phyloP scores from a whole-genome alignment of 169 alveolate genomes.

The Plasmodium vivax region DNA sequence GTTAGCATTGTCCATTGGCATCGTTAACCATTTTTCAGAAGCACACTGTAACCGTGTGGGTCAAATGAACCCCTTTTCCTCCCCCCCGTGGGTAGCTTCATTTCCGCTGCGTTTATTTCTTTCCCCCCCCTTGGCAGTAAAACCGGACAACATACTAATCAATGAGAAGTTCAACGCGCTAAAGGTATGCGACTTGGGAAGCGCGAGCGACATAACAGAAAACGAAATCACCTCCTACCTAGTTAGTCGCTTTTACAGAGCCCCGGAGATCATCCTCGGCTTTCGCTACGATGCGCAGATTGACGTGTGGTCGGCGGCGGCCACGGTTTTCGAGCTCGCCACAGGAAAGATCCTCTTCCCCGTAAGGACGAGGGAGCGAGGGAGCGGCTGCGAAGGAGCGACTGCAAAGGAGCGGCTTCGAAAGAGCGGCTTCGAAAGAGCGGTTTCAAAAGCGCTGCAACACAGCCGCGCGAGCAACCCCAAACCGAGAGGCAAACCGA shows the following conservation, averaged over 20 bases:
- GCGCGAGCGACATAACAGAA: conserved; percentile 92
- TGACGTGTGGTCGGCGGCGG: conserved; percentile 97
- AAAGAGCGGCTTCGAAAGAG: conserved; percentile 28
- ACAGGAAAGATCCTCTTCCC: conserved; percentile 97
- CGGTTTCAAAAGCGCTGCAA: conserved; percentile 79
- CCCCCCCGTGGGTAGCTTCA: background rate
- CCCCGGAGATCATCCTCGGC: conserved; percentile 98
- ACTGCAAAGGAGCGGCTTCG: conserved; percentile 74
- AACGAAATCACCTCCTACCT: conserved; percentile 93
- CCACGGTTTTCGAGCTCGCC: conserved; percentile 96
- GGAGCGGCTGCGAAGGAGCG: too few species aligned
- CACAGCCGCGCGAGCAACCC: background rate
- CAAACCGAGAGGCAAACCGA: background rate
- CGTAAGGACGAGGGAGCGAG: conserved; percentile 73
- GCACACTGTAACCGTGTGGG: background rate
- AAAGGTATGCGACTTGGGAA: conserved; percentile 98
- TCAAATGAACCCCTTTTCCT: background rate
- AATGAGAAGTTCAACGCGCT: conserved; percentile 87
- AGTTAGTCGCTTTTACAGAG: conserved; percentile 97
- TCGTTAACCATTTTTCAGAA: background rate
- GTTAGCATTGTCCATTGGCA: background rate
- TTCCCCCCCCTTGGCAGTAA: conserved; percentile 75
- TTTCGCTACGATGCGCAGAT: conserved; percentile 90
- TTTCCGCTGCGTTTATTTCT: background rate
- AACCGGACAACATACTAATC: conserved; percentile 97